Evolutionary conservation across 345 rosid genomes (phyloP).

Genomic region (Citrus cavaleriei): DNA sequence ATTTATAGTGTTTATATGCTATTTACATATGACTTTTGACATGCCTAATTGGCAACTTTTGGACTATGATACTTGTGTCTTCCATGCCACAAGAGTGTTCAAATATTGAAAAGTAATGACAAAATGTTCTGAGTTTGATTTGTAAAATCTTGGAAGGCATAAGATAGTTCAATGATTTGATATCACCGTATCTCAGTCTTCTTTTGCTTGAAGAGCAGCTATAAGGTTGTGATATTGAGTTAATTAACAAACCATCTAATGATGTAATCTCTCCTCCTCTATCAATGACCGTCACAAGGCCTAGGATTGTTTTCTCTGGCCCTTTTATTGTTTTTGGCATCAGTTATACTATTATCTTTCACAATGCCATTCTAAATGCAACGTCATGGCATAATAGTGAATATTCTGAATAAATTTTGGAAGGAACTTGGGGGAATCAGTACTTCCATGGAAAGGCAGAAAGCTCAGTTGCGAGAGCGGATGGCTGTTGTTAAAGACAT

Average conservation of each 20-base stretch:
- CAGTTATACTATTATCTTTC: not conserved
- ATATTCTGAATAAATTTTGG: not conserved
- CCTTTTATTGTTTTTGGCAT: not conserved
- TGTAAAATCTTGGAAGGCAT: not conserved
- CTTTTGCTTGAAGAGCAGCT: not conserved
- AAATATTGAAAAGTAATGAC: not conserved
- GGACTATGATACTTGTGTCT: not conserved
- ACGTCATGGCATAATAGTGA: not conserved
- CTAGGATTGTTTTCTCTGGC: not conserved
- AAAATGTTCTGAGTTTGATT: not conserved
- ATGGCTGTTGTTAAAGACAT: conserved; percentile 80
- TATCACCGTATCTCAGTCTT: not conserved
- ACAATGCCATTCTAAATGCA: not conserved
- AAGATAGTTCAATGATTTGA: not conserved
- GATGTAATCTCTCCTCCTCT: no score
- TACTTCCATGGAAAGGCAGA: conserved; percentile 77
- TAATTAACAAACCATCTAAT: not conserved
- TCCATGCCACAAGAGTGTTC: not conserved
- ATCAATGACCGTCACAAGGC: not conserved
- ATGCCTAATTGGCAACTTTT: not conserved
- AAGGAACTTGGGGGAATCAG: conserved; percentile 96
- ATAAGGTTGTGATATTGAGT: not conserved
- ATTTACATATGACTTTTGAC: not conserved
- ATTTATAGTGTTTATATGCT: not conserved
- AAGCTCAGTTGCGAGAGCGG: conserved; percentile 68